A percentile compares a stretch with the other conserved stretches of the same genome.
These are phyloP conservation scores for Quercus berberidifolia DNA, from an alignment of 306 rosid species.

Conservation along the genomic window DNA sequence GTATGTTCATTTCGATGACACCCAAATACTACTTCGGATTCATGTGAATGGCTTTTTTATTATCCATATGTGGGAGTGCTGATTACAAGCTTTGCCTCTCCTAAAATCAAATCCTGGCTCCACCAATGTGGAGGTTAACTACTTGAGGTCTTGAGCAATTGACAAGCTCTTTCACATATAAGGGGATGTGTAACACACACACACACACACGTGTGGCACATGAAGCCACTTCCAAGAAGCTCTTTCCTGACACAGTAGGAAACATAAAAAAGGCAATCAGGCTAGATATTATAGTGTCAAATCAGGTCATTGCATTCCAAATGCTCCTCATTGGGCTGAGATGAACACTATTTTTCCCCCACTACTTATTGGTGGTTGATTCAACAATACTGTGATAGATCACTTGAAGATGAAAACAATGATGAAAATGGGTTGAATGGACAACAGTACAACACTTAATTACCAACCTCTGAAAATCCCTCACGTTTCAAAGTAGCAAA, in stretches of 20 bases:
- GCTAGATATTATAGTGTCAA: background rate
- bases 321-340: background rate
- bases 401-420: background rate
- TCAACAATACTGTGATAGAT: background rate
- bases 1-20: too few relatives aligned
- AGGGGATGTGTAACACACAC: background rate
- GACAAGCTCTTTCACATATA: background rate
- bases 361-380: background rate
- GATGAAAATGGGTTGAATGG: constrained; percentile 8
- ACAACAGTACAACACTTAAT: constrained; percentile 12
- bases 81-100: too few relatives aligned
- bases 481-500: constrained; percentile 46
- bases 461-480: constrained; percentile 72
- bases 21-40: too few relatives aligned
- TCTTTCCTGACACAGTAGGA: background rate
- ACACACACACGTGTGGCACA: background rate
- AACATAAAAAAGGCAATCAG: background rate
- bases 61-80: too few relatives aligned
- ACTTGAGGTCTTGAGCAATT: background rate
- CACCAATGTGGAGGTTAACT: background rate
- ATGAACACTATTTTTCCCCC: background rate
- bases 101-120: background rate
- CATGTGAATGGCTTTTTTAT: too few relatives aligned
- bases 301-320: background rate
- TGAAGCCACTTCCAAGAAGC: background rate